Evolutionary conservation across 805 yeast genomes (phyloP).

Genomic region (Candida tibetensis): DNA sequence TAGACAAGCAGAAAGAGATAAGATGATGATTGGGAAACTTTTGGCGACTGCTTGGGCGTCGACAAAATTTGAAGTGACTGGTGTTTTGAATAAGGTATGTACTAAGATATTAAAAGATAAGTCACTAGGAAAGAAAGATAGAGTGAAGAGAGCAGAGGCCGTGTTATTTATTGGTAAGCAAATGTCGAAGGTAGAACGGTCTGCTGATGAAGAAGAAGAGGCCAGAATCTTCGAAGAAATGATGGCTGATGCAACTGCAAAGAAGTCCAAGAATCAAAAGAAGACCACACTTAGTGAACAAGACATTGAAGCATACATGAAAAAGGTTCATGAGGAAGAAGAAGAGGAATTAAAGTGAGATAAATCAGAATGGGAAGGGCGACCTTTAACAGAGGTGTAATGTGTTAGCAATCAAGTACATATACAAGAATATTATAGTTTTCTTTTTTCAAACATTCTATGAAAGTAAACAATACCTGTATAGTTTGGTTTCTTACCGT

Average conservation of each 20-base stretch:
- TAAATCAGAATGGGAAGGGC: neutral
- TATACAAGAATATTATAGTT: too few relatives aligned
- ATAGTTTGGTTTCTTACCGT: too few relatives aligned
- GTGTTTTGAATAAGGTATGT: constrained; percentile 76
- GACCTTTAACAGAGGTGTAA: neutral
- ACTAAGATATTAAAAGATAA: constrained; percentile 53
- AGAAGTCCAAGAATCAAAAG: constrained; percentile 35
- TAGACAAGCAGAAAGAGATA: constrained; percentile 67
- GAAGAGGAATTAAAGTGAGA: constrained; percentile 8
- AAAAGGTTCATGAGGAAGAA: constrained; percentile 13
- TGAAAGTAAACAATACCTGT: too few relatives aligned
- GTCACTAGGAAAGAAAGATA: constrained; percentile 53
- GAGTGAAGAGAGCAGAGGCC: constrained; percentile 77
- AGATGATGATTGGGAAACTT: constrained; percentile 80
- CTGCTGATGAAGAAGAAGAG: constrained; percentile 89
- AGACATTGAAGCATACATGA: constrained; percentile 19
- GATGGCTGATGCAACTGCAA: constrained; percentile 77
- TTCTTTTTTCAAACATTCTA: too few relatives aligned
- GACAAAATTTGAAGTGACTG: constrained; percentile 83
- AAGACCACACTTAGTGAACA: constrained; percentile 12
- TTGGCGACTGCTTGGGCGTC: constrained; percentile 95
- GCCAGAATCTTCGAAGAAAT: constrained; percentile 87
- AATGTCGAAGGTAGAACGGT: constrained; percentile 64
- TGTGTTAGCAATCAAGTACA: neutral
- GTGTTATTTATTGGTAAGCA: constrained; percentile 67